Conservation (phyloP, 495 filamentous ascomycete genomes). For the Podospora sp. region DNA sequence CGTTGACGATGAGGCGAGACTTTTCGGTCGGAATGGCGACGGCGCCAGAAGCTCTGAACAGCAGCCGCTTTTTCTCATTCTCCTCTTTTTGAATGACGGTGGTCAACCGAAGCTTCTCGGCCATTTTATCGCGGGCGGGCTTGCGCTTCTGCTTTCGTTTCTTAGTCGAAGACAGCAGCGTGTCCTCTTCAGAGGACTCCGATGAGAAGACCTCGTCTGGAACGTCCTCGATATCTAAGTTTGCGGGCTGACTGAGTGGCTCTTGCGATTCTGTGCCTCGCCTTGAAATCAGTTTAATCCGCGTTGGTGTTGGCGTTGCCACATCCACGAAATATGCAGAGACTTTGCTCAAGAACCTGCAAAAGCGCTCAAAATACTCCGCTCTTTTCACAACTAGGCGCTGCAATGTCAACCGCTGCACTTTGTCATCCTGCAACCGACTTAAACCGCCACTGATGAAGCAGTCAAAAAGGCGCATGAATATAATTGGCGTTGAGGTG, state of each 20-base stretch:
- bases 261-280: not conserved
- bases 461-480: conserved; percentile 31
- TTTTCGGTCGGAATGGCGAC: conserved; percentile 45
- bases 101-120: conserved; percentile 48
- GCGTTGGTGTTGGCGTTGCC: not conserved
- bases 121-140: conserved; percentile 47
- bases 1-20: conserved; percentile 66
- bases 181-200: conserved; percentile 22
- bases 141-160: conserved; percentile 54
- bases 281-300: not conserved
- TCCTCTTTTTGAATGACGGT: conserved; percentile 48
- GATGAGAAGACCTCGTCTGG: not conserved
- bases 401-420: conserved; percentile 9
- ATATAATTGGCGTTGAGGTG: not conserved
- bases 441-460: conserved; percentile 20
- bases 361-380: conserved; percentile 19
- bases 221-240: not conserved
- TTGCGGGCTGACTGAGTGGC: not conserved
- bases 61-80: conserved; percentile 52
- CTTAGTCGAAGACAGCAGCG: conserved; percentile 28
- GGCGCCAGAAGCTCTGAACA: conserved; percentile 40
- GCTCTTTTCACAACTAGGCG: conserved; percentile 1
- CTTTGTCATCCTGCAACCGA: not conserved
- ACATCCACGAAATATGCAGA: not conserved
- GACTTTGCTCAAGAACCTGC: conserved; percentile 13